These are phyloP conservation scores for Brassica cretica DNA, from an alignment of 345 rosid genomes.

Conservation along the genomic window DNA sequence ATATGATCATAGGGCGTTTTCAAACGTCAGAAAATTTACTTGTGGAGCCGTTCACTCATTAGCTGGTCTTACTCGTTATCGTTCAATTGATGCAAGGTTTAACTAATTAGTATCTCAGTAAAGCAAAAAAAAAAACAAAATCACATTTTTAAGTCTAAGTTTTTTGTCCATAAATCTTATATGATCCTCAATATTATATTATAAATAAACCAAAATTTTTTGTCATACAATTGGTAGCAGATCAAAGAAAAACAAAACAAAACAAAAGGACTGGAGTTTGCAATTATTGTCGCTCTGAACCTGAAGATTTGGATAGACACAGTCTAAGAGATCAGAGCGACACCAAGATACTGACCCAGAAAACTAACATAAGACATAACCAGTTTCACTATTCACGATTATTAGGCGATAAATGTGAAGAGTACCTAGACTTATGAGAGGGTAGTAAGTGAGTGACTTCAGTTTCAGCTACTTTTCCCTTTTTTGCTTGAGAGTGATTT, in stretches of 20 bases:
- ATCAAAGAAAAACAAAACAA: not conserved
- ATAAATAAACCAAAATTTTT: not conserved
- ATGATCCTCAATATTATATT: not conserved
- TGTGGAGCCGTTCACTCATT: not conserved
- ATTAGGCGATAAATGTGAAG: not conserved
- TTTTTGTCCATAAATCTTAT: constrained; percentile 18
- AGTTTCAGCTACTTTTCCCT: constrained; percentile 29
- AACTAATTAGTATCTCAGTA: not conserved
- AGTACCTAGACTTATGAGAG: constrained; percentile 22
- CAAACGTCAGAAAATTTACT: not conserved
- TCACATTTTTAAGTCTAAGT: not conserved
- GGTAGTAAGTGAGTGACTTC: not conserved
- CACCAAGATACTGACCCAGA: not conserved
- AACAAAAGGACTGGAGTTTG: not conserved
- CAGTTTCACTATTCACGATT: constrained; percentile 13
- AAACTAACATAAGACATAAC: not conserved
- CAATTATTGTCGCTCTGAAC: constrained; percentile 22
- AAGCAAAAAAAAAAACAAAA: not conserved
- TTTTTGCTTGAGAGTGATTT: constrained; percentile 41
- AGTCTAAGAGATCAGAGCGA: constrained; percentile 7
- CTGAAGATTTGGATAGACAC: constrained; percentile 23
- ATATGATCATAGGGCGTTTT: not conserved
- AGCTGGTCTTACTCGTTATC: not conserved
- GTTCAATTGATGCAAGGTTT: not conserved
- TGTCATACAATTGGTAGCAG: constrained; percentile 4